These are phyloP conservation scores for Phaeotremella fagi DNA, from an alignment of 768 basidiomycete genomes.

Conservation along the genomic window DNA sequence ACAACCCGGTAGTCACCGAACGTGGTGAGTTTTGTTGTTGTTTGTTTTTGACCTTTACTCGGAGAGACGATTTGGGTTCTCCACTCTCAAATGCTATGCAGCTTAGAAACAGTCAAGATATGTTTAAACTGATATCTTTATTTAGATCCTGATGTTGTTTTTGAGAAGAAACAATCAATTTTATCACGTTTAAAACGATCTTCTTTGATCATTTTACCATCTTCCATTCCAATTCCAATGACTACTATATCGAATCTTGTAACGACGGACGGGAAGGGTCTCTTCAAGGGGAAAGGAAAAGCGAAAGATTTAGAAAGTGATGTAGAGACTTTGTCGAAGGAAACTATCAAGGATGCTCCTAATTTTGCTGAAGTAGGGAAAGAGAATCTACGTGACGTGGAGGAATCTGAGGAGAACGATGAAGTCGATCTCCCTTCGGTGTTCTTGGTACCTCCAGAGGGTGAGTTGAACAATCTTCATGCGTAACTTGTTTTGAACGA, in stretches of 20 bases:
- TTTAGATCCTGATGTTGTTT: too few relatives aligned
- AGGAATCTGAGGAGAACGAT: conserved; percentile 26
- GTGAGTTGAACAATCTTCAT: conserved; percentile 10
- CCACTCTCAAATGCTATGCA: too few relatives aligned
- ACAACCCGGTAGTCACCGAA: too few relatives aligned
- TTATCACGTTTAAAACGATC: background rate
- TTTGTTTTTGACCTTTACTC: too few relatives aligned
- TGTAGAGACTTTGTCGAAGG: too few relatives aligned
- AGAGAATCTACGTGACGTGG: background rate
- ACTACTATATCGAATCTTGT: background rate
- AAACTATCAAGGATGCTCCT: too few relatives aligned
- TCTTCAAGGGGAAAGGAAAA: background rate
- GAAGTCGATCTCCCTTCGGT: conserved; percentile 27
- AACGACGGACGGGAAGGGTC: background rate
- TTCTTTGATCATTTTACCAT: background rate
- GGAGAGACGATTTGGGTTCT: too few relatives aligned
- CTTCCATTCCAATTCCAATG: background rate
- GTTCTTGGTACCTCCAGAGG: conserved; percentile 34
- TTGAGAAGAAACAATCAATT: background rate
- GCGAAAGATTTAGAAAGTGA: background rate
- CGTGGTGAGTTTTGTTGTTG: too few relatives aligned
- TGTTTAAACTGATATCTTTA: too few relatives aligned
- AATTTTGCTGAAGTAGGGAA: too few relatives aligned
- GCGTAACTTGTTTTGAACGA: background rate
- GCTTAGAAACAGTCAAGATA: too few relatives aligned